Evolutionary conservation across 768 basidiomycete genomes (phyloP).

Genomic region (Phanerochaete carnosa): DNA sequence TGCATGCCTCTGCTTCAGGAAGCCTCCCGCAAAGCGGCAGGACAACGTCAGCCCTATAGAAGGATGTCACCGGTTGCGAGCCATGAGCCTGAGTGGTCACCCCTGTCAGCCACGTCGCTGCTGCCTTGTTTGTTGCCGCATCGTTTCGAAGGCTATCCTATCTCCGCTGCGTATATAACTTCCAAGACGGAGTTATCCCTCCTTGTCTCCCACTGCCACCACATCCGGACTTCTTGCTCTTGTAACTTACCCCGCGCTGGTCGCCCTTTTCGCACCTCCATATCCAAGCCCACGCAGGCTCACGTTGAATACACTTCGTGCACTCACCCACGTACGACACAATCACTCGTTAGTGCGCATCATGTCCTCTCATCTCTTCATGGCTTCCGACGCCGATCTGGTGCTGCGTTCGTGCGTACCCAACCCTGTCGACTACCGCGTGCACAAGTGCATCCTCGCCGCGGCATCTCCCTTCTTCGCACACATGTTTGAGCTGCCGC

Average conservation of each 20-base stretch:
- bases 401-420: slow-evolving; percentile 40
- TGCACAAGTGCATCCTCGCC: slow-evolving; percentile 10
- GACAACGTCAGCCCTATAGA: too few species aligned
- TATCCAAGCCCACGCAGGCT: not conserved
- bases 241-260: not conserved
- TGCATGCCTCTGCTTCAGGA: too few species aligned
- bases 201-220: not conserved
- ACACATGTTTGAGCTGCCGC: slow-evolving; percentile 9
- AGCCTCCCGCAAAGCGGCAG: too few species aligned
- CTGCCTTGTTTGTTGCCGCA: too few species aligned
- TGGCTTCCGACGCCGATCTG: slow-evolving; percentile 49
- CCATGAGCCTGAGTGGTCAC: too few species aligned
- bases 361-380: slow-evolving; percentile 29
- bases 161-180: too few species aligned
- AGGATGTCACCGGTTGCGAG: too few species aligned
- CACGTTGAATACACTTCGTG: not conserved
- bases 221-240: not conserved
- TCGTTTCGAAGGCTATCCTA: too few species aligned
- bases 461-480: slow-evolving; percentile 12
- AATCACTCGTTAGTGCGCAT: not conserved
- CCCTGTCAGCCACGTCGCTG: too few species aligned
- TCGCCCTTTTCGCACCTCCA: not conserved
- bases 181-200: too few species aligned
- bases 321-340: not conserved
- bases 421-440: slow-evolving; percentile 55